Evolutionary conservation across 2,329 filamentous ascomycete species (phyloP).

Genomic region (Fusarium sororula): DNA sequence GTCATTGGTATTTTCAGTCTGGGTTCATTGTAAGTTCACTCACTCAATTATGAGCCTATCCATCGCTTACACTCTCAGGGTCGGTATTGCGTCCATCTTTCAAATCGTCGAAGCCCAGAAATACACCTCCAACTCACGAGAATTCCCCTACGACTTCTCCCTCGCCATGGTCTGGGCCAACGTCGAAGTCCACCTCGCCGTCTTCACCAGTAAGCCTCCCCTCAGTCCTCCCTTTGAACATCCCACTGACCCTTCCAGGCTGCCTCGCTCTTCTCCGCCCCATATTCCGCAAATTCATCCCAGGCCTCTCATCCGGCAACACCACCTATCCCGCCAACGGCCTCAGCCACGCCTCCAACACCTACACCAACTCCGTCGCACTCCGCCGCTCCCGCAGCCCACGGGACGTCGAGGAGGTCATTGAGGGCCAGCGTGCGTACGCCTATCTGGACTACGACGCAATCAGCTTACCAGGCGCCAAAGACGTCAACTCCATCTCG

Average conservation of each 20-base stretch:
- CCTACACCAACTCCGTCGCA: not conserved
- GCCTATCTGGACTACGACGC: slow-evolving; percentile 22
- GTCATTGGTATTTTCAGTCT: slow-evolving; percentile 23
- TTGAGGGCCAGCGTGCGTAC: slow-evolving; percentile 17
- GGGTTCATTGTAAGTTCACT: slow-evolving; percentile 13
- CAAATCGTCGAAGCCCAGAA: slow-evolving; percentile 18
- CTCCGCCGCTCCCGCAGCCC: not conserved
- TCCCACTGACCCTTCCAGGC: not conserved
- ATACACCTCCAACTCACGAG: slow-evolving; percentile 17
- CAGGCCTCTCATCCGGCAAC: slow-evolving; percentile 13
- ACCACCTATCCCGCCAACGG: slow-evolving; percentile 21
- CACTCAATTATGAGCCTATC: rapidly evolving
- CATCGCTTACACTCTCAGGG: not conserved
- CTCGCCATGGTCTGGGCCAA: slow-evolving; percentile 30
- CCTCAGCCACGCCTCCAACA: slow-evolving; percentile 14
- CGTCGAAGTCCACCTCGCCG: slow-evolving; percentile 22
- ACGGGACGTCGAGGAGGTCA: not conserved
- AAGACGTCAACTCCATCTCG: slow-evolving; percentile 20
- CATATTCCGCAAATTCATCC: slow-evolving; percentile 31
- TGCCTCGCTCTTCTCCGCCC: slow-evolving; percentile 27
- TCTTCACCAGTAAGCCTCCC: slow-evolving; percentile 16
- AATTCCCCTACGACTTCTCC: slow-evolving; percentile 26
- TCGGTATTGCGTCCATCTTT: slow-evolving; percentile 26
- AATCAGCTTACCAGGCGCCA: slow-evolving; percentile 30
- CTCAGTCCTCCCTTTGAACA: rapidly evolving